Evolutionary conservation across 2,329 filamentous ascomycete genomes (phyloP), one percentile per base, ranked within the genome.

Genomic region (Alternaria consortialis): DNA sequence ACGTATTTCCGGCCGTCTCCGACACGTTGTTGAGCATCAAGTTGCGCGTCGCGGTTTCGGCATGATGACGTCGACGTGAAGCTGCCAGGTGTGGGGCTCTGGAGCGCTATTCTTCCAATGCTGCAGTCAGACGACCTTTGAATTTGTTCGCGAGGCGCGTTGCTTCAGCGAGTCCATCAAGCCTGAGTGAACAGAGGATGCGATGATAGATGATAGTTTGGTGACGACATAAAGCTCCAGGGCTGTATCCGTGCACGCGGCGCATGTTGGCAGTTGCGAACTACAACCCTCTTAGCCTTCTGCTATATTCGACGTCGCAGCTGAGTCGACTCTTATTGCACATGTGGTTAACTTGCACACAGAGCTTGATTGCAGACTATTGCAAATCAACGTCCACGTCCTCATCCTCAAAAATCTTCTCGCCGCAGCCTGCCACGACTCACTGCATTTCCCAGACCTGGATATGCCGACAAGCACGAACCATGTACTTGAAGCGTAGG

Each of bases 31-130:
- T 48, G 34, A 25, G 13, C 13, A 23, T 5, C 15, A 11, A 31
- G 53, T 37, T 31, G 53, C 42, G 40, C 27, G 43, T 56, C 43
- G 53, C 23, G 25, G 32, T 50, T 40, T 37, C 34, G 32, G 53
- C 43, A 48, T 32, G 27, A 56, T 56, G 53, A 56, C 43, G 53
- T 56, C 43, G 43, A 46, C 17, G 43, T 46, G 34, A 56, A 48
- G 20, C 44, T 23, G 27, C 12, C 27, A 7, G 17, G 13, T 50
- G 46, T 4, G 5, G 42, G 43, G n/a, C 43, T 8, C n/a, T 20
- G 43, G 15, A 20, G 27, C 27, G 43, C 15, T 51, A 25, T 36
- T 31, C 48, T 25, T 37, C 23, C 34, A 51, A 39, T 20, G 5
- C 50, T 29, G 15, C 39, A 29, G 37, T 25, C 12, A 17, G 48